Percentiles rank a stretch among this genome's conserved stretches.
Evolutionary conservation across 2,329 filamentous ascomycete species (phyloP).

Genomic region (Pestalotiopsis sp.): DNA sequence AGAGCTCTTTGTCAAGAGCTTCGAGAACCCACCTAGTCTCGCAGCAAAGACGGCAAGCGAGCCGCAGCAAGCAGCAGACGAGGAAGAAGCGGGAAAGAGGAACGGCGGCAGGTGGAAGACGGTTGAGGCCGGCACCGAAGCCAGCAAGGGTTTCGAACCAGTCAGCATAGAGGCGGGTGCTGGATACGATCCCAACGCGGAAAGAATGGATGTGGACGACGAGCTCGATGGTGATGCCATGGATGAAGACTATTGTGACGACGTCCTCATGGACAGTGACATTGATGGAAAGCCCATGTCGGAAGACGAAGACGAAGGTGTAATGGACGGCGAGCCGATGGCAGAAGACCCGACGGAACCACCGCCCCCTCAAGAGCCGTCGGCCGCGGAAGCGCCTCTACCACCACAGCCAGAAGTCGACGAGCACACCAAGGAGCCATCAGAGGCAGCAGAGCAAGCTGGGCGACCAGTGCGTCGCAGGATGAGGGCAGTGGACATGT

Average conservation of each 20-base stretch:
- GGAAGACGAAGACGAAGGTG: constrained; percentile 33
- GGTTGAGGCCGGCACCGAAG: constrained; percentile 42
- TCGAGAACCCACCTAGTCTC: constrained; percentile 69
- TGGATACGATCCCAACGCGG: constrained; percentile 42
- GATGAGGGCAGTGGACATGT: constrained; percentile 8
- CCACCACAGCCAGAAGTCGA: background rate
- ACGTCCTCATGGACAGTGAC: constrained; percentile 50
- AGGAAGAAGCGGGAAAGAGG: constrained; percentile 21
- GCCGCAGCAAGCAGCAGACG: constrained; percentile 32
- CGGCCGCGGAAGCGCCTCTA: background rate
- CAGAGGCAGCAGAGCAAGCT: background rate
- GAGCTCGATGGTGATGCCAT: constrained; percentile 53
- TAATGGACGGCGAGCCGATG: constrained; percentile 37
- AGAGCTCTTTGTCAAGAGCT: constrained; percentile 69
- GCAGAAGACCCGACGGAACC: constrained; percentile 30
- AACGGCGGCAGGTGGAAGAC: constrained; percentile 45
- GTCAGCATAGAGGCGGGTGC: constrained; percentile 23
- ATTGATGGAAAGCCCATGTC: constrained; percentile 47
- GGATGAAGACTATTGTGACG: constrained; percentile 46
- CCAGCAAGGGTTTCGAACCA: constrained; percentile 29
- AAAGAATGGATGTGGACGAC: constrained; percentile 45
- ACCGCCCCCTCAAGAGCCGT: background rate
- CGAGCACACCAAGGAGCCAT: background rate
- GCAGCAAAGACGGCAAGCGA: constrained; percentile 26
- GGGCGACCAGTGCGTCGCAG: background rate